A percentile compares a stretch with the other conserved stretches of the same genome.
These are phyloP conservation scores for Cornus florida DNA, from an alignment of 148 eudicot genomes.

Conservation along the genomic window DNA sequence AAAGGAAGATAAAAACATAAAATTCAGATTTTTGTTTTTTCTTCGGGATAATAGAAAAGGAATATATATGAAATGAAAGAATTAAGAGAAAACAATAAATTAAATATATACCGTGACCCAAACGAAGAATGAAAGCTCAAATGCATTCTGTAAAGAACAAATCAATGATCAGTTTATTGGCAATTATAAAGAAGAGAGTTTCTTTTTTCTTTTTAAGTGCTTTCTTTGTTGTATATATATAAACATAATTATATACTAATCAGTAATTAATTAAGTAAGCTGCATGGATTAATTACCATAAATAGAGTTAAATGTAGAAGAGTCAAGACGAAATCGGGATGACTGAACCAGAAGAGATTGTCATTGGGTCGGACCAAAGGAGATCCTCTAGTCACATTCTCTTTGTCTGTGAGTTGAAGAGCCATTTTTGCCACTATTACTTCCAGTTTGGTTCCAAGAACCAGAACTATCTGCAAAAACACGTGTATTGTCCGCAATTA, in stretches of 20 bases:
- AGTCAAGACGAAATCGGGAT: conserved; percentile 40
- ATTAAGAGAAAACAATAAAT: neutral
- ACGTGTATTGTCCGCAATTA: neutral
- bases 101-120: conserved; percentile 38
- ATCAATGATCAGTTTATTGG: neutral
- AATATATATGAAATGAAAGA: neutral
- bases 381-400: conserved; percentile 32
- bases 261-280: too few species aligned
- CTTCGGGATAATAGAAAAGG: too few species aligned
- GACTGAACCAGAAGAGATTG: conserved; percentile 40
- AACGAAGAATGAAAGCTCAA: conserved; percentile 42
- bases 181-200: too few species aligned
- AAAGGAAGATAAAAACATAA: too few species aligned
- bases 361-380: conserved; percentile 44
- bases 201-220: too few species aligned
- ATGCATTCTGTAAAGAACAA: conserved; percentile 38
- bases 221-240: too few species aligned
- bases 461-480: conserved; percentile 27
- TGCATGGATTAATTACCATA: conserved; percentile 21
- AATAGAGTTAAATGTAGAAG: conserved; percentile 38
- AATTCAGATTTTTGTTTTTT: too few species aligned
- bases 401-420: conserved; percentile 23
- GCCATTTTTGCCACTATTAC: conserved; percentile 47
- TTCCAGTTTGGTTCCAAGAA: conserved; percentile 46
- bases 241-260: too few species aligned